Percentiles rank a stretch among this genome's conserved stretches.
Conservation (phyloP, 2,329 filamentous ascomycete genomes). For the Colletotrichum zoysiae region DNA sequence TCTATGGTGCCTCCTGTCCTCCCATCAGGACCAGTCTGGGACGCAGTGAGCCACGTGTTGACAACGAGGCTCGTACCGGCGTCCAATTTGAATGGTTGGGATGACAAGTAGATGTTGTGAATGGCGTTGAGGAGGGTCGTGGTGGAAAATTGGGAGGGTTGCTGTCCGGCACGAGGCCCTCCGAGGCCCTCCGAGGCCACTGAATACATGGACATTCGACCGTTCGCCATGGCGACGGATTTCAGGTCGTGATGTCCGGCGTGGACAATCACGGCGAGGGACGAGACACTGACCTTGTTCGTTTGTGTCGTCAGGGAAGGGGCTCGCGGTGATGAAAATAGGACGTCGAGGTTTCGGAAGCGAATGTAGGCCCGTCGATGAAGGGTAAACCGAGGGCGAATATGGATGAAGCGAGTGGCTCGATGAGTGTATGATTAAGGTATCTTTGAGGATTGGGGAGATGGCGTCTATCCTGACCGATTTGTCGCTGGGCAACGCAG, state of each 20-base stretch:
- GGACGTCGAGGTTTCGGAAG: constrained; percentile 19
- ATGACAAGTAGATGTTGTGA: constrained; percentile 87
- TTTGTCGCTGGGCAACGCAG: constrained; percentile 39
- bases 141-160: constrained; percentile 86
- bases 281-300: constrained; percentile 25
- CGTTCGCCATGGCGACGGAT: constrained; percentile 64
- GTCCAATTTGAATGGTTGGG: constrained; percentile 87
- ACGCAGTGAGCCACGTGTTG: constrained; percentile 93
- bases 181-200: constrained; percentile 73
- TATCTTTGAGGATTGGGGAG: neutral
- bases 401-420: constrained; percentile 19
- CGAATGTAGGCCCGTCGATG: constrained; percentile 18
- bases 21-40: constrained; percentile 76
- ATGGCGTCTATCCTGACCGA: constrained; percentile 21
- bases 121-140: constrained; percentile 93
- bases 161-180: constrained; percentile 70
- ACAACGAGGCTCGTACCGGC: constrained; percentile 91
- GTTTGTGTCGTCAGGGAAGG: constrained; percentile 29
- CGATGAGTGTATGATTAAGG: constrained; percentile 17
- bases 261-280: constrained; percentile 55
- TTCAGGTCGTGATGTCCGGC: constrained; percentile 49
- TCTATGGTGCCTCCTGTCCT: constrained; percentile 84
- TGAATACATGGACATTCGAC: constrained; percentile 77
- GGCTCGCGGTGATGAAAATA: constrained; percentile 7
- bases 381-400: neutral